Percentiles rank a stretch among this genome's conserved stretches.
phyloP scores from a whole-genome alignment of 176 grass and related monocot species.

The Alopecurus myosuroides region DNA sequence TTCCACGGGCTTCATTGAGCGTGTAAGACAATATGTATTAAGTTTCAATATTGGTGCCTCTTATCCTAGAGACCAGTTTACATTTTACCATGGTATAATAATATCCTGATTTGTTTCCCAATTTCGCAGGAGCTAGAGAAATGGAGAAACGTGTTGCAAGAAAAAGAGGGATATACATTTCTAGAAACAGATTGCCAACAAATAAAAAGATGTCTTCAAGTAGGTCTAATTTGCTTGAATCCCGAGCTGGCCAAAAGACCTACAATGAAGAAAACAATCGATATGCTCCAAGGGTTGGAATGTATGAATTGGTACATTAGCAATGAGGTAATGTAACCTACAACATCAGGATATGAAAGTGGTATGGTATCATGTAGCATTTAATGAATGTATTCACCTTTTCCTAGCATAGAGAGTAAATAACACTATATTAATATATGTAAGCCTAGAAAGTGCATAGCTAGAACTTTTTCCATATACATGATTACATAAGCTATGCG shows the following conservation, averaged over 20 bases:
- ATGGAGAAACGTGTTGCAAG: neutral
- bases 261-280: neutral
- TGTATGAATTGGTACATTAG: neutral
- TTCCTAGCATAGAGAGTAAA: neutral
- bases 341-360: neutral
- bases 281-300: neutral
- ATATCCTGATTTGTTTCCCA: neutral
- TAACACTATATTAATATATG: neutral
- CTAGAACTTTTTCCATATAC: neutral
- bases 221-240: neutral
- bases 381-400: neutral
- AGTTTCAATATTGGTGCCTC: neutral
- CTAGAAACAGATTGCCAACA: neutral
- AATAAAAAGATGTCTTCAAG: neutral
- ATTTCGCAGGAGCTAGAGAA: neutral
- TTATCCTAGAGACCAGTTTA: neutral
- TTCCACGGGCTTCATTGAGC: neutral
- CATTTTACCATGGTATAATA: neutral
- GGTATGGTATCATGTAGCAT: neutral
- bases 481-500: neutral
- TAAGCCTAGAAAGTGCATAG: neutral
- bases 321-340: neutral
- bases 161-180: neutral
- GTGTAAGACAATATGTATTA: neutral
- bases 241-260: neutral